Base-by-base conservation (phyloP, 2,329 filamentous ascomycete genomes). In the Thelonectria blattea region DNA sequence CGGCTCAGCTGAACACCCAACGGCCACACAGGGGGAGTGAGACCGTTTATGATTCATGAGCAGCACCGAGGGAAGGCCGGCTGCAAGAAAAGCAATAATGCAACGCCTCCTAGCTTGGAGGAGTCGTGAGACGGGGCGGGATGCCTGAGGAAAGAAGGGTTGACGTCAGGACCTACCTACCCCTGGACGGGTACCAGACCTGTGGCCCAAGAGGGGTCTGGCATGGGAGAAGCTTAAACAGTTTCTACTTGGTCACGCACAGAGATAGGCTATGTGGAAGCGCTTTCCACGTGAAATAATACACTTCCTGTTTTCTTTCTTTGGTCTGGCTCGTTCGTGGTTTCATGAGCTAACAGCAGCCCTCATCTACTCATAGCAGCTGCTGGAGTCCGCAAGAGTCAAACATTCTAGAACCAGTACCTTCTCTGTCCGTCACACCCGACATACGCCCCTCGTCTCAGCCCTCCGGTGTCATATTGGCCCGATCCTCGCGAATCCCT, bases 1-100 rank as follows among this genome's bases (percentile, higher is more conserved):
- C 43, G 47, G 42, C 41, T 46, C 42, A 52, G 52, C 52, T 56
- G 24, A 52, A 56, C 42, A 27, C n/a, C 22, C 7, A 22, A 18
- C n/a, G 43, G 9, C 46, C 17, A n/a, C 17, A n/a, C 24, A n/a
- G 3, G 15, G 30, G 22, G 5, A 24, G 7, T 37, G 6, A 43
- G 41, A 39, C 17, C 18, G 5, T 37, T 42, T 20, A 14, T 37
- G 17, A 43, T 22, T 37, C 17, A 42, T 34, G 52, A 32, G 17
- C n/a, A n/a, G 34, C 34, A 37, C 15, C 20, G 37, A 43, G 11
- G 24, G 22, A 14, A 41, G 41, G 14, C 47, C 18, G 15, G 22
- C 27, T 30, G 2, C 15, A 37, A 24, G 22, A 42, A 39, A 5
- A 45, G 27, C 20, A 17, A 27, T 48, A 18, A 5, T 20, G 22